Conservation (phyloP, 2,329 filamentous ascomycete species). For the Venturia pyrina region DNA sequence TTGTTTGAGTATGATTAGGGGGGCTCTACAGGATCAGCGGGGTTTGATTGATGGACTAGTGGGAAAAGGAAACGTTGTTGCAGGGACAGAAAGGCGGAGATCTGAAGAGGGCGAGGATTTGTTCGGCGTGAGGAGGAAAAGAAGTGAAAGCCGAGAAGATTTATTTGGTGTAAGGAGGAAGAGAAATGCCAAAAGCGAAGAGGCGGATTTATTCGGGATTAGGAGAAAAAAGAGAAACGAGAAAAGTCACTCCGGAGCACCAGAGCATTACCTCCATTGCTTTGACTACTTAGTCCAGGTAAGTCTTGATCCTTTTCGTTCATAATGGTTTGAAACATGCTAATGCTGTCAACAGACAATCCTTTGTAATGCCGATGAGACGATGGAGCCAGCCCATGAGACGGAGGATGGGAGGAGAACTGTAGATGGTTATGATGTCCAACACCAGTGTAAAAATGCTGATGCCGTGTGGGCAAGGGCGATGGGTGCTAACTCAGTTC, state of each 20-base stretch:
- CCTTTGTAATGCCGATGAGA: conserved; percentile 6
- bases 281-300: conserved; percentile 10
- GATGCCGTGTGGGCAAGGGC: conserved; percentile 6
- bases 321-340: neutral
- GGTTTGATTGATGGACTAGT: neutral
- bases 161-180: neutral
- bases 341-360: neutral
- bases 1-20: conserved; percentile 6
- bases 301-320: neutral
- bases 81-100: neutral
- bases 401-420: neutral
- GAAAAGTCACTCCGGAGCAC: neutral
- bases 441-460: conserved; percentile 5
- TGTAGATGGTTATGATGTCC: conserved; percentile 3
- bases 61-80: neutral
- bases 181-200: neutral
- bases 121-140: neutral
- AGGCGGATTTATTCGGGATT: neutral
- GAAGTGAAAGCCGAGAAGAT: neutral
- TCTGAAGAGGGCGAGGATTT: neutral
- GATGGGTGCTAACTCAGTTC: neutral
- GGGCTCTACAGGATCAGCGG: neutral
- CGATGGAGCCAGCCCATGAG: neutral
- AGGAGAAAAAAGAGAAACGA: neutral
- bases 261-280: conserved; percentile 3